Conservation (phyloP, 257 asterid genomes). For the Handroanthus guayacan region DNA sequence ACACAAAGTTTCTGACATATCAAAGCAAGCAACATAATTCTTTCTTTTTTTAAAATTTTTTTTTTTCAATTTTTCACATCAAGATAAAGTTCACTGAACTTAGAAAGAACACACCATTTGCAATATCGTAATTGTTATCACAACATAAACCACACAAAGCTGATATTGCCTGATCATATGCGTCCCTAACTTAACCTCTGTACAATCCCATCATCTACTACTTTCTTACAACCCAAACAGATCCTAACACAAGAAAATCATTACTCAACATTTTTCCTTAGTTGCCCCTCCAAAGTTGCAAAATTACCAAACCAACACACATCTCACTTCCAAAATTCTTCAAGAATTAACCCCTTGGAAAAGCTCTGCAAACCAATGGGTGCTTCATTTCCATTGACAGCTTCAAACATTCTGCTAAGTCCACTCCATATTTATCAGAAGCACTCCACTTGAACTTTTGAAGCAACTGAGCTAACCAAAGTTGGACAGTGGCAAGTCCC, state of each 20-base stretch:
- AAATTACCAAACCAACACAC: background rate
- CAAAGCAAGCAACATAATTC: too few species aligned
- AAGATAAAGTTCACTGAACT: background rate
- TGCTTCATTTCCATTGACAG: slow-evolving; percentile 71
- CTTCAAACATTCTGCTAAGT: slow-evolving; percentile 63
- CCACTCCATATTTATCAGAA: slow-evolving; percentile 38
- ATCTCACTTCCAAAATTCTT: background rate
- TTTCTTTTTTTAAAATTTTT: too few species aligned
- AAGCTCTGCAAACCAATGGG: slow-evolving; percentile 67
- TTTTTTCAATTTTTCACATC: background rate
- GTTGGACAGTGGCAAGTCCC: slow-evolving; percentile 69
- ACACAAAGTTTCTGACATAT: too few species aligned
- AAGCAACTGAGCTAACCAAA: slow-evolving; percentile 71
- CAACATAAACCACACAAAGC: slow-evolving; percentile 7
- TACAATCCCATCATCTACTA: background rate
- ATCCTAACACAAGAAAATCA: slow-evolving; percentile 28
- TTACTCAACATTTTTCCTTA: background rate
- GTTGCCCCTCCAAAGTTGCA: too few species aligned
- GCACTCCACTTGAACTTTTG: slow-evolving; percentile 55
- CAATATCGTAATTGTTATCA: background rate
- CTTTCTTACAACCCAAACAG: background rate
- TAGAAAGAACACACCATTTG: background rate
- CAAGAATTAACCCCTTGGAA: slow-evolving; percentile 47
- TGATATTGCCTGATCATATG: slow-evolving; percentile 12
- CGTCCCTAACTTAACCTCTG: slow-evolving; percentile 31